Evolutionary conservation across 2,329 filamentous ascomycete genomes (phyloP), one percentile per base, ranked within the genome.

Genomic region (Phoma sp.): DNA sequence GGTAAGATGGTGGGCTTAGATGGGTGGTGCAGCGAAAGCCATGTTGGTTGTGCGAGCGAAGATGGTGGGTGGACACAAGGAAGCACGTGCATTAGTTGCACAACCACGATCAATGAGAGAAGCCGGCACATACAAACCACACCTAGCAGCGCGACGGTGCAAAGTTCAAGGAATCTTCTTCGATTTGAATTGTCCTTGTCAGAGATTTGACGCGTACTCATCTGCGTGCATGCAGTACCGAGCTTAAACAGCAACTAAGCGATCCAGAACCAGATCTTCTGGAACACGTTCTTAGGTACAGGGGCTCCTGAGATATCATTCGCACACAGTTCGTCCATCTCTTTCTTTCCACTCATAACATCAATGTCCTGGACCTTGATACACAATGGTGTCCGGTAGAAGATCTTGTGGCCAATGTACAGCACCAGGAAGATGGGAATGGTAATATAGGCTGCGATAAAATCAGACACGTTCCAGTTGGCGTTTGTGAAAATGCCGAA

Each of bases 401-500:
- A 69, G 13, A 68, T 57, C 60, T 75, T 75, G 53, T 75, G 73
- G 13, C 71, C 71, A 12, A 72, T 13, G 33, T 75, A 76, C 24
- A 76, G 49, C 9, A 60, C 67, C 6, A 74, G 29, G 58, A 74
- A 75, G 19, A 76, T 73, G 0, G 73, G 73, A 21, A 76, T 38
- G 0, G 79, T 81, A 15, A 82, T 79, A 56, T 83, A 82, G 1
- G 78, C 78, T 0, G 81, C 82, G 19, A 84, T 62, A 57, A 84
- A 84, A n/a, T 79, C 77, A n/a, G 79, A 67, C 0, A 76, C 74
- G 36, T 59, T 64, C 72, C 80, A 84, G 0, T 74, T 74, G 47
- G 57, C 63, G 12, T 69, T 69, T 31, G 74, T 75, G 57, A 92
- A 92, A 0, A 89, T 88, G 7, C 72, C 68, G 43, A 74, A 75